These are phyloP conservation scores for Penicillium sp. DNA, from an alignment of 2,329 filamentous ascomycete species.

Conservation along the genomic window DNA sequence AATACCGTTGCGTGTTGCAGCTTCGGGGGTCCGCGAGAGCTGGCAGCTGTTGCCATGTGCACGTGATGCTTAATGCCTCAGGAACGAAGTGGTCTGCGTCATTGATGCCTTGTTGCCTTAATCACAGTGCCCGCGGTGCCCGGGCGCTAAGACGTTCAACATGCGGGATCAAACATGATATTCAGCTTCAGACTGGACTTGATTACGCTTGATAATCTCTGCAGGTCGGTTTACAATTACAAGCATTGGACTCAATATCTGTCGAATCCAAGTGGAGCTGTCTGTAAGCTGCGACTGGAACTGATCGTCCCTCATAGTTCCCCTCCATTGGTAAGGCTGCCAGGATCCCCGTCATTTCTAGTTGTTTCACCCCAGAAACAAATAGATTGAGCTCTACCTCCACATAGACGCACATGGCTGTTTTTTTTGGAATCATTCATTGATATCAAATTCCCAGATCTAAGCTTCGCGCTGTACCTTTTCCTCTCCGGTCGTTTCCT, in stretches of 20 bases:
- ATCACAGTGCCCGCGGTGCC: not conserved
- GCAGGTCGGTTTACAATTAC: not conserved
- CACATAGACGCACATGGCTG: too few species aligned
- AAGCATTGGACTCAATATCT: not conserved
- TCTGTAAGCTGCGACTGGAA: not conserved
- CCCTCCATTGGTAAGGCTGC: constrained; percentile 19
- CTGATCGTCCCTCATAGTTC: constrained; percentile 16
- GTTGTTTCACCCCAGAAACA: not conserved
- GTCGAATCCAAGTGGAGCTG: not conserved
- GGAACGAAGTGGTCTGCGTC: constrained; percentile 13
- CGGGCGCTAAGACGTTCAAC: not conserved
- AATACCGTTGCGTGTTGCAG: constrained; percentile 18
- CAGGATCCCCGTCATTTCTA: not conserved
- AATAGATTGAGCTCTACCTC: not conserved
- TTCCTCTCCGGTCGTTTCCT: too few species aligned
- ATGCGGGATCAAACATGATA: not conserved
- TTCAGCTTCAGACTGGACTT: constrained; percentile 1
- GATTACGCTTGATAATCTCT: not conserved
- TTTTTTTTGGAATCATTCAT: not conserved
- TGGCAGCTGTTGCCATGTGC: constrained; percentile 25
- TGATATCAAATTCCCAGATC: not conserved
- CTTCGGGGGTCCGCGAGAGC: constrained; percentile 21
- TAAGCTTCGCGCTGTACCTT: not conserved
- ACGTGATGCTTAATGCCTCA: constrained; percentile 18
- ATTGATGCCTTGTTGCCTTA: constrained; percentile 18